Base-by-base conservation (phyloP, 768 basidiomycete species). In the Suillus tomentosus region DNA sequence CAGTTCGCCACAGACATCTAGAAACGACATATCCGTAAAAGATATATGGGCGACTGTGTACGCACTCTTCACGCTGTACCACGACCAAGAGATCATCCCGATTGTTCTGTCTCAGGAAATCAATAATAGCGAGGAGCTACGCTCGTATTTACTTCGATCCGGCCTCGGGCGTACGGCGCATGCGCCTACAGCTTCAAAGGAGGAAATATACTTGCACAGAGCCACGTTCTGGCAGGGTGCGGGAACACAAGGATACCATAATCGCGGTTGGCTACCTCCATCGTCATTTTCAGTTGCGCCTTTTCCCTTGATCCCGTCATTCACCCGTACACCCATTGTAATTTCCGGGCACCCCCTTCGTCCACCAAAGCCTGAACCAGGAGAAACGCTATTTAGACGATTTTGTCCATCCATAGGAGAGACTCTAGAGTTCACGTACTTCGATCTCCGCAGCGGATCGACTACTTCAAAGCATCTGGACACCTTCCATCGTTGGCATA, bases 181-280 rank as follows among this genome's bases (percentile, higher is more conserved):
- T 50, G 69, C 66, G 61, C 61, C 67, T 13, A 69, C 69, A 57
- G 62, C 58, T 22, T 55, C 65, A 7, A 61, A 68, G 14, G 67
- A 72, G 13, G 71, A 75, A 17, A 64, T 81, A 53, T 81, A 81
- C 70, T 74, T 84, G 60, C 74, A 74, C 11, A 74, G 81, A 34
- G 71, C 78, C 0, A 70, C 80, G 0, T 84, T 84, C 70, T 84
- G 83, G 83, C 83, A 84, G 64, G 83, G 79, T 5, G 83, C 82
- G 1, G 84, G 82, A 14, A 79, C 78, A 6, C 71, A 60, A 2
- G 71, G 71, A 8, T 71, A 68, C 15, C 78, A 80, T 60, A 11
- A 63, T 1, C 67, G 68, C 27, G 72, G 74, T 24, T 79, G 78
- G 78, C 56, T 79, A 10, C 74, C 22, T 70, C 64, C 76, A 70